Percentiles rank a stretch among this genome's conserved stretches.
Conservation (phyloP, 2,329 filamentous ascomycete species). For the Talaromyces marneffei region DNA sequence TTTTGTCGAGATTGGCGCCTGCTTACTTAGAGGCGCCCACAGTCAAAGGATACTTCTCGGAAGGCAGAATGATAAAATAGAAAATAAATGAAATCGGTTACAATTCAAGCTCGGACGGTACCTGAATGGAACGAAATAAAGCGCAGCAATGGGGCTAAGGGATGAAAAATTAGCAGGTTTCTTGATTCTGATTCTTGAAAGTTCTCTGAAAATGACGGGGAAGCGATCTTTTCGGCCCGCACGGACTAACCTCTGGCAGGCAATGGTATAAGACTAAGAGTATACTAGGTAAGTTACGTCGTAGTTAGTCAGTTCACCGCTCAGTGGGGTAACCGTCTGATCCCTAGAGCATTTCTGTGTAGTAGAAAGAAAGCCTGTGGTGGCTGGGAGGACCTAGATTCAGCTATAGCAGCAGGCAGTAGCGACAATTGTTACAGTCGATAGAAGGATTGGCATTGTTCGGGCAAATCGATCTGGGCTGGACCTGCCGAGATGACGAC, state of each 20-base stretch:
- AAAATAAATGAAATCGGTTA: background rate
- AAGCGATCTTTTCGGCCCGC: slow-evolving; percentile 1
- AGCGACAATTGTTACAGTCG: background rate
- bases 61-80: background rate
- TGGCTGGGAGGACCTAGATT: background rate
- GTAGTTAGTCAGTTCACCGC: background rate
- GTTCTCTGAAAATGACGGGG: background rate
- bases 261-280: background rate
- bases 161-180: slow-evolving; percentile 14
- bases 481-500: background rate
- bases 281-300: too few species aligned
- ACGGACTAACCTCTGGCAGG: background rate
- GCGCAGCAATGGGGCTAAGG: background rate
- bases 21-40: background rate
- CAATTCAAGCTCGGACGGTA: background rate
- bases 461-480: background rate
- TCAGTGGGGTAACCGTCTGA: background rate
- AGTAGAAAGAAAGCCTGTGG: background rate
- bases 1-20: background rate
- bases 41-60: background rate
- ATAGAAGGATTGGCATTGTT: background rate
- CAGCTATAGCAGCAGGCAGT: background rate
- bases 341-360: too few species aligned
- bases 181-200: slow-evolving; percentile 12
- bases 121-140: background rate